Conservation (phyloP, 2,329 filamentous ascomycete species). For the Scytalidium lignicola region DNA sequence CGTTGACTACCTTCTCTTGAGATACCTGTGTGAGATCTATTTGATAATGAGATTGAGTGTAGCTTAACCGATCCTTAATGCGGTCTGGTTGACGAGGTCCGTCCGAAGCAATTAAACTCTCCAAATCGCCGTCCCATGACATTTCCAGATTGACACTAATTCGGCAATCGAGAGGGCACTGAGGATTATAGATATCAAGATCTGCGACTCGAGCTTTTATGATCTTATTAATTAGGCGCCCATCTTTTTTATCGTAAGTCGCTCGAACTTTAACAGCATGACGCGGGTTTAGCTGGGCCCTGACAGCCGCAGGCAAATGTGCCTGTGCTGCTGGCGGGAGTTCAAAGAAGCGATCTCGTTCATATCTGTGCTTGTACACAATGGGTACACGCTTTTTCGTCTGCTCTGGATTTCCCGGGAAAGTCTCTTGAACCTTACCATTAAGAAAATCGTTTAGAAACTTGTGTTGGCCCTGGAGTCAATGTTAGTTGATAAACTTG, state of each 20-base stretch:
- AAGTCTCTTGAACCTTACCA: constrained; percentile 52
- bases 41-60: constrained; percentile 81
- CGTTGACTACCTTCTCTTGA: constrained; percentile 57
- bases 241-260: constrained; percentile 69
- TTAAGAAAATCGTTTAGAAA: constrained; percentile 84
- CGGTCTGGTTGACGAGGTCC: constrained; percentile 48
- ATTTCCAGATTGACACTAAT: constrained; percentile 95
- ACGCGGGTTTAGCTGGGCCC: constrained; percentile 52
- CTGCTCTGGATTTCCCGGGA: constrained; percentile 42
- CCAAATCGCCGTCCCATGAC: constrained; percentile 67
- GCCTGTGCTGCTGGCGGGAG: constrained; percentile 56
- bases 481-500: constrained; percentile 10
- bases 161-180: constrained; percentile 77
- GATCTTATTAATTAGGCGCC: constrained; percentile 71
- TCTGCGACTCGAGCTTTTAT: constrained; percentile 88
- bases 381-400: constrained; percentile 52
- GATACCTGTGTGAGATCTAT: constrained; percentile 92
- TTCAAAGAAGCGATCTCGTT: constrained; percentile 80
- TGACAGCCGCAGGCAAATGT: constrained; percentile 59
- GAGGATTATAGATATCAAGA: constrained; percentile 79
- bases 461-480: constrained; percentile 67
- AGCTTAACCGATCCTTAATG: constrained; percentile 86
- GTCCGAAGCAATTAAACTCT: constrained; percentile 40
- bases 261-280: constrained; percentile 63
- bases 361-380: constrained; percentile 74